Percentiles rank a stretch among this genome's conserved stretches.
These are phyloP conservation scores for Galerina marginata DNA, from an alignment of 768 basidiomycete species.

Conservation along the genomic window DNA sequence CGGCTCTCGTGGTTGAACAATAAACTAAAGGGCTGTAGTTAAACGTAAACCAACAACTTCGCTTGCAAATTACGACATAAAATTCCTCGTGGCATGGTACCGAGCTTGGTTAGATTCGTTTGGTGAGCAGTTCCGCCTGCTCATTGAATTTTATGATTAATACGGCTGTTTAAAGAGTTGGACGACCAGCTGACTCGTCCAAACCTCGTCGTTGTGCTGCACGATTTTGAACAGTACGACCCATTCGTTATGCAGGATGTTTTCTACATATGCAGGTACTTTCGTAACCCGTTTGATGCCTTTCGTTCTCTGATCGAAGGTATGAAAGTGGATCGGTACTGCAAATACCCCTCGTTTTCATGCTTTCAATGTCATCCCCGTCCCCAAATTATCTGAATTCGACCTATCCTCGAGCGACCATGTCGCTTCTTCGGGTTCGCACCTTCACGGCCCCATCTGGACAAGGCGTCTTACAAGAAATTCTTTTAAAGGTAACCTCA, in stretches of 20 bases:
- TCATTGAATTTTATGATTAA: background rate
- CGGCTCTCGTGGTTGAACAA: background rate
- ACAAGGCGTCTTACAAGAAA: conserved; percentile 50
- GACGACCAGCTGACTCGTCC: conserved; percentile 18
- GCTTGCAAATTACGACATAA: conserved; percentile 67
- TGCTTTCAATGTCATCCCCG: conserved; percentile 66
- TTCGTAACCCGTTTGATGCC: background rate
- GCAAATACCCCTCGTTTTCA: conserved; percentile 65
- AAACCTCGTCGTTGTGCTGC: conserved; percentile 63
- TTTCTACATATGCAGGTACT: conserved; percentile 73
- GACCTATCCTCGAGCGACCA: conserved; percentile 62
- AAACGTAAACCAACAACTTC: conserved; percentile 56
- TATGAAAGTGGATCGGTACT: conserved; percentile 54
- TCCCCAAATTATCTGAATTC: conserved; percentile 62
- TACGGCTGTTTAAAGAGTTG: conserved; percentile 5
- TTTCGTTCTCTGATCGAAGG: background rate
- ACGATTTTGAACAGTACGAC: conserved; percentile 80
- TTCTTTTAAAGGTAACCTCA: conserved; percentile 56
- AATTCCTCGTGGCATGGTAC: conserved; percentile 66
- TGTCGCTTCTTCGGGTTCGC: conserved; percentile 62
- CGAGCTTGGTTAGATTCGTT: conserved; percentile 40
- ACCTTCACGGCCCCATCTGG: conserved; percentile 57
- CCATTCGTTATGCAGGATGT: conserved; percentile 66
- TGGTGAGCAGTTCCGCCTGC: conserved; percentile 31
- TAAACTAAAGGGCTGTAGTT: conserved; percentile 28